Evolutionary conservation across 768 basidiomycete species (phyloP), one percentile per base, ranked within the genome.

Genomic region (Myochromella boudieri): DNA sequence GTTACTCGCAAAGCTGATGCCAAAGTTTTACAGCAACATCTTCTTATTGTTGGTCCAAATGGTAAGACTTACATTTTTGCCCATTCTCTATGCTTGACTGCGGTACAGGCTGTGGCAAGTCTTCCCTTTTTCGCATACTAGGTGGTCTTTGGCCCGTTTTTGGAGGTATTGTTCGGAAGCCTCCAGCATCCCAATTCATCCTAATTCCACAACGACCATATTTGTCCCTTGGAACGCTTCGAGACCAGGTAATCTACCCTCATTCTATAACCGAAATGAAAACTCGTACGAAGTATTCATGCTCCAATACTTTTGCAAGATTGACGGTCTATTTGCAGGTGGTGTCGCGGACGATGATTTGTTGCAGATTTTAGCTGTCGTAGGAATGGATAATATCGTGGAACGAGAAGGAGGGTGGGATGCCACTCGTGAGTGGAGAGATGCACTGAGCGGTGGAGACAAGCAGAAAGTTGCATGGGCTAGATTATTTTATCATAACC

Each of bases 391-490:
- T 31, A 68, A 73, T 58, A 80, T 97, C 38, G 89, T 97, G 5
- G 89, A 91, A 58, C 80, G 94, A 20, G 95, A 98, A 67, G 95
- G 95, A n/a, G 95, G 95, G 10, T 97, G 94, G 94, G 87, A 90
- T 58, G 73, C 76, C 6, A 75, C 79, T n/a, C 78, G 85, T 38
- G 95, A 97, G 60, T 98, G 95, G 95, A 80, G 91, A 52, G 94
- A 97, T 62, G 81, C 89, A 2, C 68, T 98, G 26, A 93, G 90
- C 60, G 95, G 95, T 1, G 95, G 95, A 15, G 95, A 97, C 65
- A 92, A 98, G 65, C 95, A 98, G 68, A 85, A 95, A 69, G 87
- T 98, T 47, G 95, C 95, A 0, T 97, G 95, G 93, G 95, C 93
- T 10, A 73, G 95, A 55, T 65, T 99, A 55, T 99, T 97, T 63